Base-by-base conservation (phyloP, 371 early-diverging fungal genomes). In the Dichotomocladium elegans region DNA sequence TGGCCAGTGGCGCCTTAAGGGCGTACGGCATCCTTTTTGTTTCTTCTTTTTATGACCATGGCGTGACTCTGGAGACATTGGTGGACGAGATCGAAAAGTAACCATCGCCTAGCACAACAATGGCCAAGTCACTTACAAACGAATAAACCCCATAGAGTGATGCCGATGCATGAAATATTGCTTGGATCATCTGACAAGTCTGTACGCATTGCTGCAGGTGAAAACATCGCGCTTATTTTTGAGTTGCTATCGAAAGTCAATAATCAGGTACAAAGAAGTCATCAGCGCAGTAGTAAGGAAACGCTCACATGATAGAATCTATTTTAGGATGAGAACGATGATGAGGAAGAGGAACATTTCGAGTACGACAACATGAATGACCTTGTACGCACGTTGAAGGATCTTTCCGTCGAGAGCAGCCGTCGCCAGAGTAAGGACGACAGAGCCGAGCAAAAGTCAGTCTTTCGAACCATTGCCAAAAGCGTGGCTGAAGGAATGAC, bases 211-310 rank as follows among this genome's bases (percentile, higher is more conserved):
- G 85, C 89, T 15, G 70, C 86, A 9, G 90, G 88, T 22, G 87
- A 89, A 66, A 85, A 89, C 62, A 82, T 88, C 63, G 92, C 87
- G 0, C 58, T 89, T 31, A 76, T 89, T 63, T 80, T 89, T 60
- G 85, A 85, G 57, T 50, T 58, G 5, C 57, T n/a, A n/a, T 19
- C 3, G n/a, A n/a, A 4, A 49, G 49, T 10, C 24, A 49, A 17
- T n/a, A n/a, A 21, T 41, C 7, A 35, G 46, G 33, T 53, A 30
- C 40, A n/a, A n/a, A n/a, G n/a, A n/a, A n/a, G n/a, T n/a, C n/a
- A n/a, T n/a, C n/a, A n/a, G n/a, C n/a, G n/a, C n/a, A n/a, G n/a
- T n/a, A n/a, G n/a, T n/a, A n/a, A n/a, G n/a, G n/a, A n/a, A n/a
- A n/a, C n/a, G n/a, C n/a, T n/a, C n/a, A n/a, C n/a, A n/a, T n/a